Base-by-base conservation (phyloP, 2,329 filamentous ascomycete species). In the Pyricularia grisea region DNA sequence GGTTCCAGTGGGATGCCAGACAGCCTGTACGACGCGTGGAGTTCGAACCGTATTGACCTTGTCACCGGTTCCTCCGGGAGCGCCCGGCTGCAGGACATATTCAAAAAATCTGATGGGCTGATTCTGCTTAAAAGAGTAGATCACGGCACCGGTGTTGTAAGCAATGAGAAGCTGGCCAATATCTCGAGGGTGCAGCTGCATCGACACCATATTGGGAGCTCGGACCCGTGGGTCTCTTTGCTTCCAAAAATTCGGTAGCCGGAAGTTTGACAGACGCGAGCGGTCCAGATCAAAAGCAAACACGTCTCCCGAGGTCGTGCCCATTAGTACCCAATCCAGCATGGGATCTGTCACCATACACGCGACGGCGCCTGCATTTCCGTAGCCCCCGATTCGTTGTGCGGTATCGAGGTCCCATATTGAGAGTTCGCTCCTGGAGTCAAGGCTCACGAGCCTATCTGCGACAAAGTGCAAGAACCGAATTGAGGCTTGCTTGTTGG, bases 111-210 rank as follows among this genome's bases (percentile, higher is more conserved):
- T 90, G 65, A 89, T 81, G 0, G 92, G 84, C 70, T 89, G 85
- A 75, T 93, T 94, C 77, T 96, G 91, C 81, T 99, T 98, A 83
- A 99, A 96, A 2, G 93, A 96, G 79, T 96, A 99, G 70, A 95
- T 86, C 65, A 92, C 92, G 6, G 92, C 93, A 17, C 95, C 95
- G 73, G 94, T 88, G 0, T 88, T 88, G 77, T 98, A 99, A n/a
- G 91, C 94, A 70, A 99, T 91, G 69, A 99, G 80, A 30, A 99
- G 83, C 75, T 93, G 93, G 4, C 95, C 95, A 72, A 98, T 92
- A 76, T 99, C 95, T 74, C 93, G 87, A 2, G 95, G 94, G 75
- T 98, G 95, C 73, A 98, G 84, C 70, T 93, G 88, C 75, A 99
- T 82, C 20, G 90, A 90, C 23, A 97, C 86, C 42, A 98, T 83